Conservation (phyloP, 805 yeast genomes). For the Blastobotrys muscicola region DNA sequence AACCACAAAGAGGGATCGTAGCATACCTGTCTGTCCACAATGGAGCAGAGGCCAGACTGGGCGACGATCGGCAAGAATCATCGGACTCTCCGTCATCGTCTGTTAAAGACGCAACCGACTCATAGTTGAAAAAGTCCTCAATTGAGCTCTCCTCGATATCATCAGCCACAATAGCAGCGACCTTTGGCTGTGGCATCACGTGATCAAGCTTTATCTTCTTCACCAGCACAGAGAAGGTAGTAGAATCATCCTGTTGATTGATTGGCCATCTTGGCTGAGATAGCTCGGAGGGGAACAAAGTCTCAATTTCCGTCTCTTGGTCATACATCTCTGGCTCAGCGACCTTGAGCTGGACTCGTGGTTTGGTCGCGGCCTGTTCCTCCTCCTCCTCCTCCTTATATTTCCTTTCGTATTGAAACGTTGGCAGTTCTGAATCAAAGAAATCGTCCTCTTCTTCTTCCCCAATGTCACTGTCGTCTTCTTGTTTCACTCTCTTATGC, state of each 20-base stretch:
- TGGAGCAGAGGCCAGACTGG: constrained; percentile 12
- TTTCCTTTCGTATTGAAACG: constrained; percentile 12
- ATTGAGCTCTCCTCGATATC: constrained; percentile 2
- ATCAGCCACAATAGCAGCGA: constrained; percentile 1
- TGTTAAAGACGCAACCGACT: constrained; percentile 13
- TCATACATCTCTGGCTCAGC: too few relatives aligned
- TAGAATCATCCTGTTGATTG: constrained; percentile 17
- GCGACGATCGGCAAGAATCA: constrained; percentile 3
- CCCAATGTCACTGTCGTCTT: constrained; percentile 4
- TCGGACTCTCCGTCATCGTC: constrained; percentile 9
- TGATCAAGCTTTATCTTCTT: background rate
- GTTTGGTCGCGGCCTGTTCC: background rate
- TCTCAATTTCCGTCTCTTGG: too few relatives aligned
- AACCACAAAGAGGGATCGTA: constrained; percentile 18
- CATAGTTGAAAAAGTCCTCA: constrained; percentile 19
- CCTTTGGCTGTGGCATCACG: background rate
- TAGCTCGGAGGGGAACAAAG: too few relatives aligned
- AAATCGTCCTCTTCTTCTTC: constrained; percentile 5
- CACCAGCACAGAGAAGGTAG: constrained; percentile 19
- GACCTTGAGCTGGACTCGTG: too few relatives aligned
- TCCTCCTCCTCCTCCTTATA: constrained; percentile 2
- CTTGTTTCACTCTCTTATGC: background rate
- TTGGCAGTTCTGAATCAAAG: constrained; percentile 10
- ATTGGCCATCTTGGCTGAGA: constrained; percentile 16
- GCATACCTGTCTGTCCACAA: constrained; percentile 9